Conservation (phyloP, 1,284 basidiomycete genomes). For the Schizopora paradoxa region DNA sequence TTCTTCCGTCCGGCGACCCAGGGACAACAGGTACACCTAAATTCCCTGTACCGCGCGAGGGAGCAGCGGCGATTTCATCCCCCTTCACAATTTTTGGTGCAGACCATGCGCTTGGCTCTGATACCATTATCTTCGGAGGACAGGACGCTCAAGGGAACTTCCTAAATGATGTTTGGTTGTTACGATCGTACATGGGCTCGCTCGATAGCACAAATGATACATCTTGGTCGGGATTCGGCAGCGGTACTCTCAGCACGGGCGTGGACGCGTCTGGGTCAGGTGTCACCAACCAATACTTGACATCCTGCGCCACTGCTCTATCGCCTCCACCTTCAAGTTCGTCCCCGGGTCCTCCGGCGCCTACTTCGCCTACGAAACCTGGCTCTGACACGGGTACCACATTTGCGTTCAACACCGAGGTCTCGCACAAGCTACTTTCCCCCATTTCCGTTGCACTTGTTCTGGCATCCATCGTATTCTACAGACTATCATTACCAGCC, state of each 20-base stretch:
- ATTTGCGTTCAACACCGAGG: slow-evolving; percentile 44
- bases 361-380: slow-evolving; percentile 20
- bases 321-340: slow-evolving; percentile 24
- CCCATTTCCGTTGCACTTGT: slow-evolving; percentile 59
- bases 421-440: slow-evolving; percentile 58
- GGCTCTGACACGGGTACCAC: slow-evolving; percentile 13
- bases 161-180: slow-evolving; percentile 69
- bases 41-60: slow-evolving; percentile 62
- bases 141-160: slow-evolving; percentile 59
- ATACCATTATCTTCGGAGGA: slow-evolving; percentile 77
- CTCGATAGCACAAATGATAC: slow-evolving; percentile 46
- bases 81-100: slow-evolving; percentile 49
- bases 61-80: slow-evolving; percentile 60
- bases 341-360: slow-evolving; percentile 15
- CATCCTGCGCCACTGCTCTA: slow-evolving; percentile 49
- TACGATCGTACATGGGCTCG: slow-evolving; percentile 60
- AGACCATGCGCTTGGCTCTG: slow-evolving; percentile 45
- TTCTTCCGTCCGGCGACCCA: slow-evolving; percentile 71
- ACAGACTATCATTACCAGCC: slow-evolving; percentile 45
- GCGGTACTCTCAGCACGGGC: slow-evolving; percentile 55
- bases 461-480: slow-evolving; percentile 47
- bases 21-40: slow-evolving; percentile 37
- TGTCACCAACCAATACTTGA: slow-evolving; percentile 55
- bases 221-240: slow-evolving; percentile 56
- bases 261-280: slow-evolving; percentile 59